These are phyloP conservation scores for Parmelia sp. DNA, from an alignment of 495 filamentous ascomycete genomes.

Conservation along the genomic window DNA sequence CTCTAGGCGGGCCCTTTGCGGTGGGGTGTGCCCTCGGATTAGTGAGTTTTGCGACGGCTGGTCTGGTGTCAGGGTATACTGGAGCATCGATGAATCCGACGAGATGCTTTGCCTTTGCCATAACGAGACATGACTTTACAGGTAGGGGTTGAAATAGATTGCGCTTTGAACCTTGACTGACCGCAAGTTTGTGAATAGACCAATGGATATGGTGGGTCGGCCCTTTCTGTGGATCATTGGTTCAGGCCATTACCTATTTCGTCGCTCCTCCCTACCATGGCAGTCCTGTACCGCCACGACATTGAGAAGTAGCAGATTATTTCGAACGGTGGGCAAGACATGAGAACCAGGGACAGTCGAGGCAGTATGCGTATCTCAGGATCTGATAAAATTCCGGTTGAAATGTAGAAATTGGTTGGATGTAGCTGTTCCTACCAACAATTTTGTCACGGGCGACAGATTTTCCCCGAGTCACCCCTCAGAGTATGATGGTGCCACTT, in stretches of 20 bases:
- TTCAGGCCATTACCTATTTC: constrained; percentile 7
- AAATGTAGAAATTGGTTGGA: too few species aligned
- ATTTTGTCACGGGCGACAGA: neutral
- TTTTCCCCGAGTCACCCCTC: neutral
- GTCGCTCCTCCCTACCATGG: constrained; percentile 19
- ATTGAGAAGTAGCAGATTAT: neutral
- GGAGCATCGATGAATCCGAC: constrained; percentile 20
- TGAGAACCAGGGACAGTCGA: neutral
- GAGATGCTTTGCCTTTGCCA: constrained; percentile 19
- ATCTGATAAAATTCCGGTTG: too few species aligned
- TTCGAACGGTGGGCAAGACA: neutral
- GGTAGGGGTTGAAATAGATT: neutral
- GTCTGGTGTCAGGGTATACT: constrained; percentile 16
- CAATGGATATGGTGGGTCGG: constrained; percentile 23
- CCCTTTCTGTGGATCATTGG: constrained; percentile 16
- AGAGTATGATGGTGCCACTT: neutral
- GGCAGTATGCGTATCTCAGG: too few species aligned
- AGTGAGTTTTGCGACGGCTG: constrained; percentile 36
- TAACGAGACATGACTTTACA: constrained; percentile 12
- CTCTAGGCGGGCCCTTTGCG: constrained; percentile 44
- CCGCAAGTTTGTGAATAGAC: constrained; percentile 8
- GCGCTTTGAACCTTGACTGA: neutral
- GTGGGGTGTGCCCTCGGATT: constrained; percentile 46
- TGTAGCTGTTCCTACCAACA: too few species aligned
- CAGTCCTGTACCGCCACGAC: neutral